Percentiles rank a stretch among this genome's conserved stretches.
phyloP scores from a whole-genome alignment of 805 yeast species.

The Tetrapisispora fleetii region DNA sequence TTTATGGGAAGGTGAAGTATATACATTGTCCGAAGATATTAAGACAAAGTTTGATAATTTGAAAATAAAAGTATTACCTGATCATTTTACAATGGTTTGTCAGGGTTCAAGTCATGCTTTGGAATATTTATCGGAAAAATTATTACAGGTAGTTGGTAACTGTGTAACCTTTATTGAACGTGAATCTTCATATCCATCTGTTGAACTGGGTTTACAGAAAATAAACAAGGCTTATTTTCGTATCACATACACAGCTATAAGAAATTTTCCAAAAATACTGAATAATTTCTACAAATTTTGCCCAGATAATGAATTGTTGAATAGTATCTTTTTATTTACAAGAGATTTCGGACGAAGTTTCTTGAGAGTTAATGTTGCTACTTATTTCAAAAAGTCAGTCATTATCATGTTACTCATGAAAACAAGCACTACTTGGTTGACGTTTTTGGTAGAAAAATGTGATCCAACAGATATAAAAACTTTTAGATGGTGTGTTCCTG shows the following conservation, averaged over 20 bases:
- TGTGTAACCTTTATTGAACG: conserved; percentile 47
- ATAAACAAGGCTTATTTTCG: conserved; percentile 59
- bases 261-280: conserved; percentile 43
- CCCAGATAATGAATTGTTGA: conserved; percentile 67
- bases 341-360: conserved; percentile 74
- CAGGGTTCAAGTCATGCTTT: conserved; percentile 58
- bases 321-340: conserved; percentile 65
- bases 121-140: conserved; percentile 44
- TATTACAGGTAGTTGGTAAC: conserved; percentile 49
- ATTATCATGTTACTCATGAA: conserved; percentile 64
- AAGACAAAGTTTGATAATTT: conserved; percentile 11
- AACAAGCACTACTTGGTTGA: conserved; percentile 81
- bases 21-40: conserved; percentile 36
- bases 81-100: conserved; percentile 16
- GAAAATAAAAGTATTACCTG: conserved; percentile 13
- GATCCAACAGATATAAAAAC: conserved; percentile 85
- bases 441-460: conserved; percentile 90
- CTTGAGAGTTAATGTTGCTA: conserved; percentile 50
- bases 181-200: conserved; percentile 60
- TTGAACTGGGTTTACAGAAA: conserved; percentile 61
- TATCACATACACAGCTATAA: conserved; percentile 55
- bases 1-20: conserved; percentile 80
- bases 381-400: conserved; percentile 45
- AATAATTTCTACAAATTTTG: conserved; percentile 46
- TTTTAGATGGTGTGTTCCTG: conserved; percentile 92